These are phyloP conservation scores for Trichoderma sp. DNA, from an alignment of 2,329 filamentous ascomycete species.

Conservation along the genomic window DNA sequence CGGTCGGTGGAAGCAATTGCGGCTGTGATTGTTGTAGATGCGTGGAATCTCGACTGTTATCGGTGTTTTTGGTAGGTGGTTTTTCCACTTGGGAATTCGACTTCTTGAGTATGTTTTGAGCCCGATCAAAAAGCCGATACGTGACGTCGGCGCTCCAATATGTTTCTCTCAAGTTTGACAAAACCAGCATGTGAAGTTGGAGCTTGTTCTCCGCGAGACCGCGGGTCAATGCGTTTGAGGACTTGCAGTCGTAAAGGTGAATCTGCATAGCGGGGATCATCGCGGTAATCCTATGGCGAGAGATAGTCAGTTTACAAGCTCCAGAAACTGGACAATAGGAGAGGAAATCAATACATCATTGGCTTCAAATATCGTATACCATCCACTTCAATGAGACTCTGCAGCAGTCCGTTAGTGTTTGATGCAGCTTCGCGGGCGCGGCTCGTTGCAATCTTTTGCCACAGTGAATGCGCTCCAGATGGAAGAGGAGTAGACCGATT, in stretches of 20 bases:
- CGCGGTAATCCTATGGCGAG: neutral
- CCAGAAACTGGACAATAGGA: neutral
- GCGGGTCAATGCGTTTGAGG: neutral
- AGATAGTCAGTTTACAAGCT: neutral
- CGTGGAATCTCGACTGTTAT: neutral
- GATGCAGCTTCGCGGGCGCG: constrained; percentile 3
- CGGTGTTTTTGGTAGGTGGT: neutral
- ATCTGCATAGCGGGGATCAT: constrained; percentile 9
- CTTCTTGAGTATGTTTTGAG: neutral
- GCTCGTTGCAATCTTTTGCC: neutral
- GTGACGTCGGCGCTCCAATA: constrained; percentile 6
- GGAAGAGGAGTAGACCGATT: neutral
- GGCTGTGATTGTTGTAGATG: neutral
- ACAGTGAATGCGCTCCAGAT: neutral
- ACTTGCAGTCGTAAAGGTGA: constrained; percentile 7
- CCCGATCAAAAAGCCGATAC: neutral
- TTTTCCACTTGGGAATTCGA: neutral
- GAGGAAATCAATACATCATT: neutral
- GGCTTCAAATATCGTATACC: neutral
- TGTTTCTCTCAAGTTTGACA: neutral
- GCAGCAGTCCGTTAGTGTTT: neutral
- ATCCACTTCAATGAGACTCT: constrained; percentile 4
- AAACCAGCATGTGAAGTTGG: neutral
- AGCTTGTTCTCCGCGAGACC: constrained; percentile 1
- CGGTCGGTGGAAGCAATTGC: neutral